A percentile compares a stretch with the other conserved stretches of the same genome.
Evolutionary conservation across 169 alveolate genomes (phyloP).

Genomic region (Eimeria sp.): DNA sequence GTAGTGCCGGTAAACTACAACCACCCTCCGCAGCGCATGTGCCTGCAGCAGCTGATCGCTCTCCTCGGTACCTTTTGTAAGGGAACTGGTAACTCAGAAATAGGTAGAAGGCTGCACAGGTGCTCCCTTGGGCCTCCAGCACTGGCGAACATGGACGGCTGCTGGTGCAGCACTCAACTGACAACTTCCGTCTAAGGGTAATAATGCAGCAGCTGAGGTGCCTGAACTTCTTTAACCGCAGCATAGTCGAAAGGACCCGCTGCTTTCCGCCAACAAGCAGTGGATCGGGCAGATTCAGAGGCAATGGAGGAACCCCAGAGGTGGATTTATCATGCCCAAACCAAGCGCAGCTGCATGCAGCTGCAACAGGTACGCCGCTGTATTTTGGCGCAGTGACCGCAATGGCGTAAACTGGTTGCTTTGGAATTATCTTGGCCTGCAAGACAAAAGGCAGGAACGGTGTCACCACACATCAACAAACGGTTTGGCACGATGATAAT

Average conservation of each 20-base stretch:
- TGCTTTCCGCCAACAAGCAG: background rate
- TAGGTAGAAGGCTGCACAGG: background rate
- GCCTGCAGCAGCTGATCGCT: background rate
- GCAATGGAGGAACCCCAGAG: background rate
- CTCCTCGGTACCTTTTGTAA: background rate
- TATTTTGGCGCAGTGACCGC: background rate
- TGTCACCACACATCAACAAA: no score
- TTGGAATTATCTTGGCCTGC: background rate
- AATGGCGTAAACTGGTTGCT: background rate
- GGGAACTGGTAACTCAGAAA: background rate
- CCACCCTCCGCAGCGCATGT: background rate
- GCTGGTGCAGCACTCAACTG: background rate
- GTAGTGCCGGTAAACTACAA: no score
- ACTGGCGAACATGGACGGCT: background rate
- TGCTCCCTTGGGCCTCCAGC: background rate
- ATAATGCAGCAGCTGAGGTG: constrained; percentile 81
- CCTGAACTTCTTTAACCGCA: constrained; percentile 76
- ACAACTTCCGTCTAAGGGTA: background rate
- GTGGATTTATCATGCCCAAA: background rate
- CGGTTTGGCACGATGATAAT: background rate
- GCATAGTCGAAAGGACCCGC: constrained; percentile 44
- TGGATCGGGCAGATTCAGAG: background rate
- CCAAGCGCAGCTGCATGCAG: constrained; percentile 55
- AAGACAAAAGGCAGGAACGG: no score
- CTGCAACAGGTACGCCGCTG: constrained; percentile 36